Evolutionary conservation across 2,329 filamentous ascomycete genomes (phyloP), one percentile per base, ranked within the genome.

Genomic region (Sarocladium brachiariae): DNA sequence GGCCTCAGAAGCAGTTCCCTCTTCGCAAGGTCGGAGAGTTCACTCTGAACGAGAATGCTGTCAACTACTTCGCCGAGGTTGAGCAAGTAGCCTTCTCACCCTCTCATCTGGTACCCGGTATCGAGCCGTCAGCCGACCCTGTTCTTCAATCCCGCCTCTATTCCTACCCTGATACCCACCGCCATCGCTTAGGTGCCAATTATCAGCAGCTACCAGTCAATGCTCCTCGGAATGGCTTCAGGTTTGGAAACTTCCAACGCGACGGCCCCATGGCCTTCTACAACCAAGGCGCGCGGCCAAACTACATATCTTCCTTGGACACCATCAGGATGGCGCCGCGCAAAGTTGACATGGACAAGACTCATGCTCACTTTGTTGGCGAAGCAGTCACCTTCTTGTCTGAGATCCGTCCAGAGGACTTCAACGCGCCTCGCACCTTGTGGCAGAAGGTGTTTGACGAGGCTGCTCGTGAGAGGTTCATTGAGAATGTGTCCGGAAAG

Each of bases 21-120:
- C 69, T 84, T 11, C 72, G 78, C 16, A 75, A 71, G 41, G 72
- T 87, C 50, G 83, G 83, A 46, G 75, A 75, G 53, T 65, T 87
- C 52, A 84, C 78, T 0, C 73, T 87, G 21, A 84, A 85, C 66
- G 72, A 74, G 62, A 87, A 86, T 61, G 70, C 75, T 1, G 65
- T 76, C 50, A 86, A 87, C 66, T 87, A 86, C 69, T 86, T 86
- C 59, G 73, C 77, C 43, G 84, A 89, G 59, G 77, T 85, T 43
- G 83, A 87, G 63, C 82, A 87, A 65, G 76, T 79, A 0, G 78
- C 80, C 0, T 87, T 87, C 59, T 81, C 78, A 0, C 83, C 84
- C 0, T 77, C 77, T 0, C 81, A 77, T 53, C 68, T 87, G 61
- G 79, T 85, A 0, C 82, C 81, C 0, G 84, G 84, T 1, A 72